Base-by-base conservation (phyloP, 2,329 filamentous ascomycete species). In the Fusarium pininemorale region DNA sequence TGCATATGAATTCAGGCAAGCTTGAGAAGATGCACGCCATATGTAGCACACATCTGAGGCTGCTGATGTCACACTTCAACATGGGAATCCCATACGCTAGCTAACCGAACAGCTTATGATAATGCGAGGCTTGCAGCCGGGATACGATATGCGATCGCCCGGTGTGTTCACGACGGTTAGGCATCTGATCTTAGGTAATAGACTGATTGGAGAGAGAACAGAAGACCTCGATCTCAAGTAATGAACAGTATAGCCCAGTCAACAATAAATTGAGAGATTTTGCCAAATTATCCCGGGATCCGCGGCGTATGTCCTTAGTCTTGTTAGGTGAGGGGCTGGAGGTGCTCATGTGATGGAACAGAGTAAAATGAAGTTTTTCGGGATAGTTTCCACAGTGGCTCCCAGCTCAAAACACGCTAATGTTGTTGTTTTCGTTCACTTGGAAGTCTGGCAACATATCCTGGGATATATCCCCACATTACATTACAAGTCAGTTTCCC, bases 341-440 rank as follows among this genome's bases (percentile, higher is more conserved):
- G 32, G 50, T 37, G n/a, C 50, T 53, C 48, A 51, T 35, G 39
- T 32, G 22, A 28, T 16, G 50, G 11, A 41, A 28, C 12, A 22
- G 30, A n/a, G 24, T 18, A 59, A 30, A 35, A 62, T 71, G 70
- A 73, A 32, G 70, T 35, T 50, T 63, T 56, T 70, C 47, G 37
- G 45, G 53, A 70, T 70, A 70, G 67, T 60, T 50, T 60, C 53
- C 53, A 70, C 50, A 70, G 51, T 70, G 59, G 66, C 28, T 30
- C 62, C 42, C 26, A 54, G 55, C 22, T 24, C 66, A 50, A 66
- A 66, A 22, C 37, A 35, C 60, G 44, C 60, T 47, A 66, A 42
- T 51, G 26, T 13, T 67, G 62, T 57, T 71, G 69, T 71, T 71
- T 66, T 64, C 55, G 53, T 50, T 67, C 50, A 68, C 53, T 54